phyloP scores from a whole-genome alignment of 345 rosid species.

The Lepidium africanum region DNA sequence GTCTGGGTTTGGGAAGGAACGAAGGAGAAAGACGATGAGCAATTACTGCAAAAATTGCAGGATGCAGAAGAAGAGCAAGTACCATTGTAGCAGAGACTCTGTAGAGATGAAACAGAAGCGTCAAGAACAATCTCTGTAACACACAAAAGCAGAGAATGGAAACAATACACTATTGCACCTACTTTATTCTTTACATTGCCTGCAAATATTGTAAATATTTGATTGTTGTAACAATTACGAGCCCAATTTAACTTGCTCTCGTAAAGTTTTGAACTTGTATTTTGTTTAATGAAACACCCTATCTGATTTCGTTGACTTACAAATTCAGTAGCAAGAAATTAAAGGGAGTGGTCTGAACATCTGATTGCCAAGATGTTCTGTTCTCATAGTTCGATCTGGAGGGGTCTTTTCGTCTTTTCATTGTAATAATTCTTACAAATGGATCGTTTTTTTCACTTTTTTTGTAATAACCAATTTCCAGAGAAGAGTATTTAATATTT shows the following conservation, averaged over 20 bases:
- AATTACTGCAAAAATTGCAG: background rate
- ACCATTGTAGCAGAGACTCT: conserved; percentile 8
- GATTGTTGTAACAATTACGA: conserved; percentile 6
- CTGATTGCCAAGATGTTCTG: background rate
- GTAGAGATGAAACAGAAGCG: background rate
- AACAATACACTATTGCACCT: background rate
- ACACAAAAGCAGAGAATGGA: background rate
- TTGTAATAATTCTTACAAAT: background rate
- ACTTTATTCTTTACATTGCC: background rate
- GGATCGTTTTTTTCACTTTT: too few species aligned
- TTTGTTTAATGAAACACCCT: background rate
- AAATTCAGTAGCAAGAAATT: background rate
- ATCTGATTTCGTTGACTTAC: background rate
- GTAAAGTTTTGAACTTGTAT: conserved; percentile 2
- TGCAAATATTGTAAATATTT: background rate
- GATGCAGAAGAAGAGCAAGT: background rate
- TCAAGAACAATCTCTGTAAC: background rate
- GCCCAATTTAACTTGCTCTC: background rate
- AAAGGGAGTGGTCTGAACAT: background rate
- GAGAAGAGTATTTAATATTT: too few species aligned
- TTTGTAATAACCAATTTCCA: background rate
- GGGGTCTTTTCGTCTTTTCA: background rate
- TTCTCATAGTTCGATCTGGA: background rate
- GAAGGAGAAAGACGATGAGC: conserved; percentile 37
- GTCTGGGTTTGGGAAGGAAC: conserved; percentile 79